phyloP scores from a whole-genome alignment of 441 rosid species.

The Dalechampia spathulata region DNA sequence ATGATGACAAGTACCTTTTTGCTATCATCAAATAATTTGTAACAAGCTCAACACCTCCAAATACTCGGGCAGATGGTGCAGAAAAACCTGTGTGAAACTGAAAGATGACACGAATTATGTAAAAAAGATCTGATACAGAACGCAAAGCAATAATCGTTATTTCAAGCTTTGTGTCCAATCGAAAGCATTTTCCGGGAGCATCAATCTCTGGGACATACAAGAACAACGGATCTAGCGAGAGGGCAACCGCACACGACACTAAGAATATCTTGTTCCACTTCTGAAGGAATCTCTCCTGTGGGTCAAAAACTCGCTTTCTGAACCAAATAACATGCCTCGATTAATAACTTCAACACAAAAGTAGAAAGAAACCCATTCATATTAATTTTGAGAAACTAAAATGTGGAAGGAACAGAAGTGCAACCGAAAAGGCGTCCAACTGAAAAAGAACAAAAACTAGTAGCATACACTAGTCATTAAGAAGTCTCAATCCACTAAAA shows the following conservation, averaged over 20 bases:
- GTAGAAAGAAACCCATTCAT: background rate
- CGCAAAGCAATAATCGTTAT: slow-evolving; percentile 55
- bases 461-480: too few relatives aligned
- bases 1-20: slow-evolving; percentile 49
- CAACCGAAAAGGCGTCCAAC: too few relatives aligned
- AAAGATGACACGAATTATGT: slow-evolving; percentile 54
- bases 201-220: slow-evolving; percentile 68
- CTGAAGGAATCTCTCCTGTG: slow-evolving; percentile 66
- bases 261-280: slow-evolving; percentile 89
- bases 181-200: slow-evolving; percentile 45
- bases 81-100: slow-evolving; percentile 84
- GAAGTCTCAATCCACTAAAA: too few relatives aligned
- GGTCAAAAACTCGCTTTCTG: slow-evolving; percentile 68
- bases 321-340: slow-evolving; percentile 12
- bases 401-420: too few relatives aligned
- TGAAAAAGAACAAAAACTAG: too few relatives aligned
- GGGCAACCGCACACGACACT: slow-evolving; percentile 56
- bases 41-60: slow-evolving; percentile 79
- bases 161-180: slow-evolving; percentile 40
- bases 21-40: slow-evolving; percentile 68
- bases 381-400: background rate
- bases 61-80: slow-evolving; percentile 61
- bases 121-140: slow-evolving; percentile 56
- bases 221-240: slow-evolving; percentile 85
- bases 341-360: background rate